Base-by-base conservation (phyloP, 495 filamentous ascomycete species). In the Talaromyces thailandensis region DNA sequence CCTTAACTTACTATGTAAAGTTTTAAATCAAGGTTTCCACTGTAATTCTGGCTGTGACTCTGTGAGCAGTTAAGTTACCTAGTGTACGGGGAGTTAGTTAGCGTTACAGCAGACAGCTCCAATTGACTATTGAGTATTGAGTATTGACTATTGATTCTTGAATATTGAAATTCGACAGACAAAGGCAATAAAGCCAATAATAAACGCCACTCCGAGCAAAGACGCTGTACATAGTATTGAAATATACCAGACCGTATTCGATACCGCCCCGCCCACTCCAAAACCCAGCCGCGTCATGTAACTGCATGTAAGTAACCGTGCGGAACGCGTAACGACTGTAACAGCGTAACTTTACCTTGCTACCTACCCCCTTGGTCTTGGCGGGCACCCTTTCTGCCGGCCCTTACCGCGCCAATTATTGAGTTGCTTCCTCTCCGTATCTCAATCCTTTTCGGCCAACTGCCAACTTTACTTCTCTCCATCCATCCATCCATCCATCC, bases 331-430 rank as follows among this genome's bases (percentile, higher is more conserved):
- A 57, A 53, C 50, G 9, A 6, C 50, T 23, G 23, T 28, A 31
- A 35, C 55, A 21, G 28, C 23, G 51, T 23, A n/a, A 48, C n/a
- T n/a, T n/a, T 55, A 28, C n/a, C n/a, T n/a, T n/a, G n/a, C n/a
- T n/a, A 55, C 28, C 24, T 55, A 57, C 71, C 74, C 73, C 74
- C 70, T 65, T 73, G 68, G 70, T 53, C 74, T 76, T 75, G 75
- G 74, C 75, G 61, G 35, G 14, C 2, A 4, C 14, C 14, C 35
- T 65, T n/a, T 64, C 70, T 60, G 68, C 70, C 64, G 58, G 62
- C 63, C 69, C 74, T 72, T 72, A 68, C 71, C 73, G 70, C 68
- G 71, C 72, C 64, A 70, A 69, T 66, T 55, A 69, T 66, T 55
- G 60, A 63, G 56, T 61, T 68, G 64, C 62, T 71, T 58, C 67